Evolutionary conservation across 768 basidiomycete species (phyloP).

Genomic region (Grammothele lineata): DNA sequence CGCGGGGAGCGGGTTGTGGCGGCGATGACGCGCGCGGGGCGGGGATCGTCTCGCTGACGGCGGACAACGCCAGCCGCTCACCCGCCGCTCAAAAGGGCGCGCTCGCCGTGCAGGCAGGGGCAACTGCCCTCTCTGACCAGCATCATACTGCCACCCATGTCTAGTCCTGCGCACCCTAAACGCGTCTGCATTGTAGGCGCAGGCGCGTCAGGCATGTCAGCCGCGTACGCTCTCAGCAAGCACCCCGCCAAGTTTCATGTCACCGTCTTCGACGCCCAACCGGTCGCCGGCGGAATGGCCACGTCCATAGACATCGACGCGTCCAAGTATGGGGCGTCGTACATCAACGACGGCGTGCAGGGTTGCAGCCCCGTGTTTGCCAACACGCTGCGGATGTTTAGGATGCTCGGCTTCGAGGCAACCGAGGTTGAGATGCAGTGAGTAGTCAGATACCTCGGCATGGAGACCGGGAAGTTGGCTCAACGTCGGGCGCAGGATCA

Average conservation of each 20-base stretch:
- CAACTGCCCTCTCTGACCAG: too few species aligned
- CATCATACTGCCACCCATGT: too few species aligned
- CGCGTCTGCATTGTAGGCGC: slow-evolving; percentile 26
- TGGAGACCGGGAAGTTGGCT: too few species aligned
- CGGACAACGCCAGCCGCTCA: too few species aligned
- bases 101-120: too few species aligned
- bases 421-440: slow-evolving; percentile 33
- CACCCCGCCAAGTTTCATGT: slow-evolving; percentile 29
- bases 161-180: slow-evolving; percentile 10
- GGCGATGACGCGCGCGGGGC: too few species aligned
- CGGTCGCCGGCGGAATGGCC: slow-evolving; percentile 30
- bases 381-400: slow-evolving; percentile 32
- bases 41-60: background rate
- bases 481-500: slow-evolving; percentile 27
- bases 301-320: slow-evolving; percentile 30
- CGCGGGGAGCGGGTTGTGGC: too few species aligned
- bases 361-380: slow-evolving; percentile 33
- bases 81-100: too few species aligned
- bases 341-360: slow-evolving; percentile 36
- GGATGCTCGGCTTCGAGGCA: slow-evolving; percentile 29
- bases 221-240: slow-evolving; percentile 30
- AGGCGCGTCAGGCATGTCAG: slow-evolving; percentile 30
- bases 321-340: slow-evolving; percentile 27
- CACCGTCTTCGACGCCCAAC: slow-evolving; percentile 29
- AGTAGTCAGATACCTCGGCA: background rate